Evolutionary conservation across 805 yeast species (phyloP).

Genomic region (Candida nemodendra): DNA sequence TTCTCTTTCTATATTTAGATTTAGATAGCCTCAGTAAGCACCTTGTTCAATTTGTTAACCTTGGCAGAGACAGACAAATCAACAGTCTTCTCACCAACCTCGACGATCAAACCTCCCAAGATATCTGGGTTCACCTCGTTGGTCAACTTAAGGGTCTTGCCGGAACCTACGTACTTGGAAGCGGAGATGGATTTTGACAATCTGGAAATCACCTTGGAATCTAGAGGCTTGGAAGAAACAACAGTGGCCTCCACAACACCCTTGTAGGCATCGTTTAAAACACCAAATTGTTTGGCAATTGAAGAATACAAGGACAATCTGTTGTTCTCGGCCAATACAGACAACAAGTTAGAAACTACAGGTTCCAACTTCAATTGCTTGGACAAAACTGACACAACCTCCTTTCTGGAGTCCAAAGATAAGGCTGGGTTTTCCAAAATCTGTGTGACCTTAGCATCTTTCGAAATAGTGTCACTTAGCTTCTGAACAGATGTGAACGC

Average conservation of each 20-base stretch:
- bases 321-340: constrained; percentile 90
- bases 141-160: constrained; percentile 79
- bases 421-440: constrained; percentile 82
- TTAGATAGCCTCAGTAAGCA: constrained; percentile 82
- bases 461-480: constrained; percentile 51
- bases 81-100: constrained; percentile 95
- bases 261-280: constrained; percentile 82
- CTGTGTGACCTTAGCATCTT: constrained; percentile 62
- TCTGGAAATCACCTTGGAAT: constrained; percentile 73
- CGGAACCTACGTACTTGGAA: constrained; percentile 80
- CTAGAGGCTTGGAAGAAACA: constrained; percentile 84
- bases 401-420: constrained; percentile 67
- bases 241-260: constrained; percentile 93
- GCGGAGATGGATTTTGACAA: constrained; percentile 73
- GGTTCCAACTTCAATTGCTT: constrained; percentile 54
- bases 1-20: background rate
- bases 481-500: constrained; percentile 64
- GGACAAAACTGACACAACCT: constrained; percentile 62
- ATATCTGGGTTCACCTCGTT: constrained; percentile 87
- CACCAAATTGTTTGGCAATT: constrained; percentile 68
- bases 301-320: constrained; percentile 70
- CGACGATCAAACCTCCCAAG: constrained; percentile 93
- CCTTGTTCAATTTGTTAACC: constrained; percentile 85
- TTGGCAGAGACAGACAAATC: constrained; percentile 85
- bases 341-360: constrained; percentile 74